phyloP scores from a whole-genome alignment of 2,329 filamentous ascomycete species.

The Neofusicoccum ribis region DNA sequence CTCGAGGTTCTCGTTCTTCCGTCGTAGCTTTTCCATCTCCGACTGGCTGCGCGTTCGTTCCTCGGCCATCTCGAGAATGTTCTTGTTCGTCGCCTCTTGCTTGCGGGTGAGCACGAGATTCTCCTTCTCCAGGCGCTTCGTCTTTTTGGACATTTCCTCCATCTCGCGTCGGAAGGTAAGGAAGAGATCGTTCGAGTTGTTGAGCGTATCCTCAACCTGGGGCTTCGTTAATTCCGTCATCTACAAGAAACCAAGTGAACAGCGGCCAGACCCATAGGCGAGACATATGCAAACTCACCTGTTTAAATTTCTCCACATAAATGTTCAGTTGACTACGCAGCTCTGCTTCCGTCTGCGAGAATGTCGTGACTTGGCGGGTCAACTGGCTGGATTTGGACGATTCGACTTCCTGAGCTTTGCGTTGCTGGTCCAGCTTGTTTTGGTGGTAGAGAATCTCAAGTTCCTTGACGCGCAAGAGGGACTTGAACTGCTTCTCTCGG shows the following conservation, averaged over 20 bases:
- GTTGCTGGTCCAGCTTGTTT: conserved; percentile 84
- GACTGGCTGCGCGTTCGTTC: conserved; percentile 77
- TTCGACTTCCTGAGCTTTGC: conserved; percentile 83
- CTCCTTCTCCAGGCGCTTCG: conserved; percentile 93
- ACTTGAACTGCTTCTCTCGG: conserved; percentile 90
- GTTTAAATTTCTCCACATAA: conserved; percentile 99
- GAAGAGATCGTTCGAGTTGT: conserved; percentile 97
- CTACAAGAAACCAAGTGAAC: conserved; percentile 22
- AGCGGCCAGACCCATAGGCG: conserved; percentile 17
- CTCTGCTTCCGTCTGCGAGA: conserved; percentile 94
- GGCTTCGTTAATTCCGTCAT: conserved; percentile 37
- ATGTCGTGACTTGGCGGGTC: conserved; percentile 88
- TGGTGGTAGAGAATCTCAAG: conserved; percentile 92
- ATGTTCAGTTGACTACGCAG: conserved; percentile 93
- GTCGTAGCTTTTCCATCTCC: conserved; percentile 75
- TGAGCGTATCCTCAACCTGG: conserved; percentile 96
- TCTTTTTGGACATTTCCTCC: conserved; percentile 99
- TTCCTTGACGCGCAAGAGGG: conserved; percentile 89
- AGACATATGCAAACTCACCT: conserved; percentile 60
- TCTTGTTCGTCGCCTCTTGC: conserved; percentile 89
- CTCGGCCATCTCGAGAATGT: conserved; percentile 96
- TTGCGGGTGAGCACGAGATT: conserved; percentile 89
- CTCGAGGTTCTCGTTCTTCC: conserved; percentile 87
- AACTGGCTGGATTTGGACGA: conserved; percentile 77
- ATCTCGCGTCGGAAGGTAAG: conserved; percentile 97